phyloP scores from a whole-genome alignment of 371 early-diverging fungal species.

The Paraphysoderma sedebokerense region DNA sequence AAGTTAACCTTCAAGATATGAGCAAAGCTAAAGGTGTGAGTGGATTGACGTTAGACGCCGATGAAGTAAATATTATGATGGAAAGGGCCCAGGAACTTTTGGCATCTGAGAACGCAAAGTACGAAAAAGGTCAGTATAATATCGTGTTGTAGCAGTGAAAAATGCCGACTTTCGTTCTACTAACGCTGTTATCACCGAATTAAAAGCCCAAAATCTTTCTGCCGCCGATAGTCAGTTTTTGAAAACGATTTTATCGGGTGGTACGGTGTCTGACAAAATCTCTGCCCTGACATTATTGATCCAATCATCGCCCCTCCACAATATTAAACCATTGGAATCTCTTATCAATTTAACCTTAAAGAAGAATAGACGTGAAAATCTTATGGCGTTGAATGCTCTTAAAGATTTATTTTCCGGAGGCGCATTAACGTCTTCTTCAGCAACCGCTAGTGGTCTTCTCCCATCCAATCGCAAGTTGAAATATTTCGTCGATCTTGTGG shows the following conservation, averaged over 20 bases:
- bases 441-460: slow-evolving; percentile 19
- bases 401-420: slow-evolving; percentile 73
- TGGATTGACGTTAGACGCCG: slow-evolving; percentile 7
- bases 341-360: slow-evolving; percentile 71
- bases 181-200: neutral
- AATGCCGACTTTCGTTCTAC: slow-evolving; percentile 6
- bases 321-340: slow-evolving; percentile 52
- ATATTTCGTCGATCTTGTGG: slow-evolving; percentile 7
- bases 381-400: slow-evolving; percentile 67
- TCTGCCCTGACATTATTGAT: slow-evolving; percentile 81
- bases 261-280: slow-evolving; percentile 81
- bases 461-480: slow-evolving; percentile 69
- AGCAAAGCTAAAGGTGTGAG: slow-evolving; percentile 2
- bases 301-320: slow-evolving; percentile 82
- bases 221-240: slow-evolving; percentile 71
- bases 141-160: slow-evolving; percentile 18
- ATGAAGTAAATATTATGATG: no score
- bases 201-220: neutral
- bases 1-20: slow-evolving; percentile 4
- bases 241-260: slow-evolving; percentile 65
- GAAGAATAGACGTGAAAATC: slow-evolving; percentile 71
- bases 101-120: slow-evolving; percentile 45
- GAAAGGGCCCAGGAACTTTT: slow-evolving; percentile 45
- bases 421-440: neutral
- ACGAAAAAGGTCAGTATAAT: slow-evolving; percentile 25